Conservation (phyloP, 2,329 filamentous ascomycete genomes). For the Escovopsis sp. region DNA sequence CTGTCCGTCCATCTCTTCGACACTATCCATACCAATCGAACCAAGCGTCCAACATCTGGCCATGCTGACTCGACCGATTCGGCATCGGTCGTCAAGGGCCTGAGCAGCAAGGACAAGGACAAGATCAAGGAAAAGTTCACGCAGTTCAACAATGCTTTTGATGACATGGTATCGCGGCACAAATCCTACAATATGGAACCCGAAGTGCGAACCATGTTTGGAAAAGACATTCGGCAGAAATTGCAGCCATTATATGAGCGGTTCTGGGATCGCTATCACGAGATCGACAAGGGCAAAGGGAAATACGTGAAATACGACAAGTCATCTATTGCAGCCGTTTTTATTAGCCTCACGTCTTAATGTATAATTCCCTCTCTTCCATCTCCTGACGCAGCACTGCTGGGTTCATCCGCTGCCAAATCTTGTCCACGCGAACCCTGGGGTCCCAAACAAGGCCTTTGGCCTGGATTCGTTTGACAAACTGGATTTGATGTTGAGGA, state of each 20-base stretch:
- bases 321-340: slow-evolving; percentile 53
- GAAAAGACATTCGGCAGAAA: slow-evolving; percentile 74
- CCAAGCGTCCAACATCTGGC: slow-evolving; percentile 55
- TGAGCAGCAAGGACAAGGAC: slow-evolving; percentile 86
- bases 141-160: slow-evolving; percentile 78
- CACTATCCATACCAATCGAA: slow-evolving; percentile 76
- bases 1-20: slow-evolving; percentile 74
- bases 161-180: slow-evolving; percentile 72
- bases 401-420: slow-evolving; percentile 12
- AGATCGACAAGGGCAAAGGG: slow-evolving; percentile 92
- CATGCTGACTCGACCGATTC: slow-evolving; percentile 76
- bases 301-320: slow-evolving; percentile 99
- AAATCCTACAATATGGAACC: slow-evolving; percentile 78
- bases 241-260: slow-evolving; percentile 87
- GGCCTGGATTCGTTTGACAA: slow-evolving; percentile 40
- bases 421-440: slow-evolving; percentile 32
- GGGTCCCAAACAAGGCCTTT: slow-evolving; percentile 41
- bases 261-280: slow-evolving; percentile 95
- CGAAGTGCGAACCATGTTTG: slow-evolving; percentile 69
- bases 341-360: slow-evolving; percentile 31
- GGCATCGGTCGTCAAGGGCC: slow-evolving; percentile 64
- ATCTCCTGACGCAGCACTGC: background rate
- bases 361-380: background rate
- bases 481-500: slow-evolving; percentile 47
- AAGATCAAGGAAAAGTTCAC: slow-evolving; percentile 93